phyloP scores from a whole-genome alignment of 352 stramenopile species.

The Phytophthora hybrid region DNA sequence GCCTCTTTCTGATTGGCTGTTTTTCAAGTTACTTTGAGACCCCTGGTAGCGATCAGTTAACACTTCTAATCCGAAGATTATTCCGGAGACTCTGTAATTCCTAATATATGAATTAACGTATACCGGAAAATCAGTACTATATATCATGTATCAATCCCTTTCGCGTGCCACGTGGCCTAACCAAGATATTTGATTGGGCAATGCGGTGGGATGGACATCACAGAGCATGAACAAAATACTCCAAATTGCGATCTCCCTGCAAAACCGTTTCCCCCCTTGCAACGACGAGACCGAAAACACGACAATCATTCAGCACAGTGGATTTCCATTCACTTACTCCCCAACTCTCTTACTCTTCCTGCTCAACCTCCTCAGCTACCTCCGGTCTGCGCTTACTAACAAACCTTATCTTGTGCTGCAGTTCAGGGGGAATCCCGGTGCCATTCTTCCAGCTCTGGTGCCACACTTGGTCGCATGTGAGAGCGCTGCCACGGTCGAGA shows the following conservation, averaged over 20 bases:
- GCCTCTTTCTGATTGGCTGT: too few species aligned
- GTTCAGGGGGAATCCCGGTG: constrained; percentile 4
- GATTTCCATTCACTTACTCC: neutral
- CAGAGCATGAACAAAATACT: constrained; percentile 1
- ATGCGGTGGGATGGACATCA: neutral
- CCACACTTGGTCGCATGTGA: constrained; percentile 24
- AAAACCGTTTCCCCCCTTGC: constrained; percentile 7
- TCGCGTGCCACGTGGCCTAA: neutral
- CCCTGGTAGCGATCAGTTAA: too few species aligned
- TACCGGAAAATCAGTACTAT: constrained; percentile 8
- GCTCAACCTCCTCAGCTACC: neutral
- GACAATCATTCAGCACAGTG: constrained; percentile 12
- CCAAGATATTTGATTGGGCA: neutral
- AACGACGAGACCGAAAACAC: neutral
- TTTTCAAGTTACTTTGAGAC: too few species aligned
- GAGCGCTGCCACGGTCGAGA: constrained; percentile 1
- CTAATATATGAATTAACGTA: neutral
- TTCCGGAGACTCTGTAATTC: neutral
- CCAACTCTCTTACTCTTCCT: neutral
- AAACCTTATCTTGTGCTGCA: constrained; percentile 24
- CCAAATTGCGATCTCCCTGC: constrained; percentile 10
- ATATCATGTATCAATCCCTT: constrained; percentile 5
- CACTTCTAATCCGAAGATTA: neutral
- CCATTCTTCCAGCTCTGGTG: constrained; percentile 31
- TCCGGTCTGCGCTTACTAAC: constrained; percentile 8